A percentile compares a stretch with the other conserved stretches of the same genome.
Conservation (phyloP, 2,329 filamentous ascomycete species). For the Paraphaeosphaeria sporulosa region DNA sequence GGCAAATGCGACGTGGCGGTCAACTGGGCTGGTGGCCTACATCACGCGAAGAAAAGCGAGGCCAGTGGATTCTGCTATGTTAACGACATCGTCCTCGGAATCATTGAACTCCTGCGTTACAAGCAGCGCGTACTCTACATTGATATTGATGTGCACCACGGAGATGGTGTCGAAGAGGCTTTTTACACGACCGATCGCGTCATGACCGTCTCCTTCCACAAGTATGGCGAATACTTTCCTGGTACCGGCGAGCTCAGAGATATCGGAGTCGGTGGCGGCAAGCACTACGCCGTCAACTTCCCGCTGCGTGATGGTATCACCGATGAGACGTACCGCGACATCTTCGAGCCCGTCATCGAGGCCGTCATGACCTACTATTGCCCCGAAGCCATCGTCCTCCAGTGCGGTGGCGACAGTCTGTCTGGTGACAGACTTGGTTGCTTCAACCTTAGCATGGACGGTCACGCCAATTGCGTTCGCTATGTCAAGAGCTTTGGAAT, state of each 20-base stretch:
- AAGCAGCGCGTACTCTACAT: slow-evolving; percentile 91
- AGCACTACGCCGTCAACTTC: slow-evolving; percentile 74
- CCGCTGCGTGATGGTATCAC: slow-evolving; percentile 74
- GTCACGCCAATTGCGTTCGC: slow-evolving; percentile 74
- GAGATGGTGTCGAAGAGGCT: slow-evolving; percentile 77
- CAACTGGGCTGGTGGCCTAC: slow-evolving; percentile 87
- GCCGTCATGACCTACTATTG: slow-evolving; percentile 74
- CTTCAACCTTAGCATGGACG: slow-evolving; percentile 75
- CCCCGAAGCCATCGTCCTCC: slow-evolving; percentile 72
- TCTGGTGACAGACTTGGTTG: slow-evolving; percentile 73
- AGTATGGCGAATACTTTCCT: slow-evolving; percentile 76
- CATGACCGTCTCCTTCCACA: slow-evolving; percentile 77
- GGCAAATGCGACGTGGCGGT: slow-evolving; percentile 73
- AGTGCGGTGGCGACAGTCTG: slow-evolving; percentile 73
- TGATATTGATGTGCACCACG: slow-evolving; percentile 92
- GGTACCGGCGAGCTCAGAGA: slow-evolving; percentile 74
- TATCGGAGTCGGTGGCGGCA: slow-evolving; percentile 71
- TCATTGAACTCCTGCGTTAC: slow-evolving; percentile 85
- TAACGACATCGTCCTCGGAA: slow-evolving; percentile 94
- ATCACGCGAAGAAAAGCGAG: slow-evolving; percentile 94
- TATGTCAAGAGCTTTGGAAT: slow-evolving; percentile 73
- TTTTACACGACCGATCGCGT: slow-evolving; percentile 76
- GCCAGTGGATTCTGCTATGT: slow-evolving; percentile 98
- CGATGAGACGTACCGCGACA: slow-evolving; percentile 71
- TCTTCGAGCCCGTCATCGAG: slow-evolving; percentile 73